These are phyloP conservation scores for Macrolepiota fuliginosa DNA, from an alignment of 768 basidiomycete genomes.

Conservation along the genomic window DNA sequence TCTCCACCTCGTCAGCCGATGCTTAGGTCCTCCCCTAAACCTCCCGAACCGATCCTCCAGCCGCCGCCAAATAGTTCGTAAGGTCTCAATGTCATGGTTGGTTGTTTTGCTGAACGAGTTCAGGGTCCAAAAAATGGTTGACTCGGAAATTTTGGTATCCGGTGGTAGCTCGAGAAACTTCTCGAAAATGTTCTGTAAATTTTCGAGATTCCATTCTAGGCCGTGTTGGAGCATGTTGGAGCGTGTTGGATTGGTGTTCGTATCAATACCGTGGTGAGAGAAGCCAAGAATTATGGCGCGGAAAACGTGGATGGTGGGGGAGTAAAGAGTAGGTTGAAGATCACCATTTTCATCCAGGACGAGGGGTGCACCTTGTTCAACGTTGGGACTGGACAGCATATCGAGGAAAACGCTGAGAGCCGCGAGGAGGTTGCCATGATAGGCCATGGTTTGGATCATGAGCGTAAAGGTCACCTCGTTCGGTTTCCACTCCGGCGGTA, in stretches of 20 bases:
- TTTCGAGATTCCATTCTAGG: slow-evolving; percentile 54
- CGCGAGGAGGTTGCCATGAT: slow-evolving; percentile 61
- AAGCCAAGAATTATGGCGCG: slow-evolving; percentile 79
- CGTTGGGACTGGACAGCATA: slow-evolving; percentile 52
- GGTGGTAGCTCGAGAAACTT: slow-evolving; percentile 59
- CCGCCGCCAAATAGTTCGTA: slow-evolving; percentile 56
- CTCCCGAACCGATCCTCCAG: slow-evolving; percentile 54
- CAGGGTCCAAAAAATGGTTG: slow-evolving; percentile 65
- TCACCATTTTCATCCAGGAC: slow-evolving; percentile 24
- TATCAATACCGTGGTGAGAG: slow-evolving; percentile 48
- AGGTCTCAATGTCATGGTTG: slow-evolving; percentile 40
- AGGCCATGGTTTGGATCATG: slow-evolving; percentile 69
- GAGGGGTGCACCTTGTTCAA: slow-evolving; percentile 31
- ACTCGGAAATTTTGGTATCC: slow-evolving; percentile 38
- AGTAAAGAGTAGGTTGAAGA: slow-evolving; percentile 28
- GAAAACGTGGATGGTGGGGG: slow-evolving; percentile 53
- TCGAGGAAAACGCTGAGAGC: slow-evolving; percentile 62
- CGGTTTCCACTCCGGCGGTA: slow-evolving; percentile 45
- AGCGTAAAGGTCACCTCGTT: slow-evolving; percentile 65
- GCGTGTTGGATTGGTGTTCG: slow-evolving; percentile 10
- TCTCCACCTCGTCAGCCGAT: slow-evolving; percentile 41
- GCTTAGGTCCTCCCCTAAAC: slow-evolving; percentile 39
- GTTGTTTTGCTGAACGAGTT: slow-evolving; percentile 63
- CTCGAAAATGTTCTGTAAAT: slow-evolving; percentile 56
- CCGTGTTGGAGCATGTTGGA: slow-evolving; percentile 12